These are phyloP conservation scores for Cydonia oblonga DNA, from an alignment of 331 rosid species.

Conservation along the genomic window DNA sequence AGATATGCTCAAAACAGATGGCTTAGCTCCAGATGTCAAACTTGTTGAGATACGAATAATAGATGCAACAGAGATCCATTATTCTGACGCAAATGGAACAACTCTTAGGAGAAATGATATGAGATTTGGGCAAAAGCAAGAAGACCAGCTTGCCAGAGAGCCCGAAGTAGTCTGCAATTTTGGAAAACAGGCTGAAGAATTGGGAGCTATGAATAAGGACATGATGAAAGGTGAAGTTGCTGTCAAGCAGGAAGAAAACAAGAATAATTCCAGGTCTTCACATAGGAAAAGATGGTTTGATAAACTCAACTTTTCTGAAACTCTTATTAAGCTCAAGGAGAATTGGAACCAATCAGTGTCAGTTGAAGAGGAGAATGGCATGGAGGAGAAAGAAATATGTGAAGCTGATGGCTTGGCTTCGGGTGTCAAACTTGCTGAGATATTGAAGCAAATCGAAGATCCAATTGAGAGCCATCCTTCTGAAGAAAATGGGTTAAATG, in stretches of 20 bases:
- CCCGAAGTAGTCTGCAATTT: constrained; percentile 23
- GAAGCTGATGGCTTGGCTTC: constrained; percentile 31
- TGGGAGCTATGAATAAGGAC: constrained; percentile 14
- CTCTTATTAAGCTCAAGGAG: constrained; percentile 27
- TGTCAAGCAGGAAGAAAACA: constrained; percentile 23
- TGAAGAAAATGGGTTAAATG: constrained; percentile 12
- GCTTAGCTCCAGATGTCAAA: not conserved
- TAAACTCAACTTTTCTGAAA: constrained; percentile 11
- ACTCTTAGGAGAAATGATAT: constrained; percentile 16
- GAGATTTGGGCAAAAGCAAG: constrained; percentile 25
- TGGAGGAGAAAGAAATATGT: constrained; percentile 25
- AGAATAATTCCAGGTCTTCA: constrained; percentile 22
- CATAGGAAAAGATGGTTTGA: constrained; percentile 31
- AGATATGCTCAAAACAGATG: not conserved
- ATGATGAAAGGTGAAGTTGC: constrained; percentile 27
- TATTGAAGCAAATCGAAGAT: constrained; percentile 26
- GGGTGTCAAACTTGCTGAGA: constrained; percentile 28
- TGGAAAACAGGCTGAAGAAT: constrained; percentile 30
- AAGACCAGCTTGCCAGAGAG: constrained; percentile 20
- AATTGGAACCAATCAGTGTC: constrained; percentile 23
- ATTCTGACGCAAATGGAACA: constrained; percentile 14
- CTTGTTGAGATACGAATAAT: constrained; percentile 20
- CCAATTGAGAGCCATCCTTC: constrained; percentile 12
- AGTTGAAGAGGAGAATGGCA: constrained; percentile 26
- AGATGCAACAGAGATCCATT: constrained; percentile 14